These are phyloP conservation scores for Boeremia exigua DNA, from an alignment of 2,329 filamentous ascomycete genomes.

Conservation along the genomic window DNA sequence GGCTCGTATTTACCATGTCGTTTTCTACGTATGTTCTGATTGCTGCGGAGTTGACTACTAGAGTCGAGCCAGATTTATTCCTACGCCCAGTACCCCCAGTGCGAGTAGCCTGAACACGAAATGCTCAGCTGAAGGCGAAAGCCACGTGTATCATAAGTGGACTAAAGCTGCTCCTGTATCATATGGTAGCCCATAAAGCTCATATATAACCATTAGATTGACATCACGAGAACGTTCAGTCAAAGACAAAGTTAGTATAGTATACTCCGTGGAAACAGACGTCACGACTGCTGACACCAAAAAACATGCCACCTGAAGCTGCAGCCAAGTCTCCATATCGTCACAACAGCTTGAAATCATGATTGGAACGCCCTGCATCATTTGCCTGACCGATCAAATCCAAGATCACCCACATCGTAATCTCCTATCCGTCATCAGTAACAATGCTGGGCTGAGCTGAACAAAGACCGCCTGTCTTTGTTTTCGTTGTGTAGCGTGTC, in stretches of 20 bases:
- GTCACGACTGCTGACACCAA: background rate
- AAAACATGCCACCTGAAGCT: background rate
- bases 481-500: background rate
- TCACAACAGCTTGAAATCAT: background rate
- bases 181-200: too few species aligned
- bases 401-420: constrained; percentile 4
- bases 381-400: constrained; percentile 18
- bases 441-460: constrained; percentile 12
- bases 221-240: too few species aligned
- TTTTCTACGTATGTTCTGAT: background rate
- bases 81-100: background rate
- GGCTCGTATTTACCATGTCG: background rate
- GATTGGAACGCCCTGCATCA: background rate
- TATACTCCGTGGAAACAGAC: too few species aligned
- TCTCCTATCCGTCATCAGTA: constrained; percentile 7
- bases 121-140: too few species aligned
- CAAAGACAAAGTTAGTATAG: background rate
- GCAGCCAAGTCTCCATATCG: background rate
- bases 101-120: too few species aligned
- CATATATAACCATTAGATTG: too few species aligned
- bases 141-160: too few species aligned
- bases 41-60: background rate
- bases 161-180: too few species aligned
- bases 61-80: background rate
- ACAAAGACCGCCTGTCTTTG: constrained; percentile 8